Conservation (phyloP, 2,329 filamentous ascomycete genomes). For the Aspergillus tubingensis region DNA sequence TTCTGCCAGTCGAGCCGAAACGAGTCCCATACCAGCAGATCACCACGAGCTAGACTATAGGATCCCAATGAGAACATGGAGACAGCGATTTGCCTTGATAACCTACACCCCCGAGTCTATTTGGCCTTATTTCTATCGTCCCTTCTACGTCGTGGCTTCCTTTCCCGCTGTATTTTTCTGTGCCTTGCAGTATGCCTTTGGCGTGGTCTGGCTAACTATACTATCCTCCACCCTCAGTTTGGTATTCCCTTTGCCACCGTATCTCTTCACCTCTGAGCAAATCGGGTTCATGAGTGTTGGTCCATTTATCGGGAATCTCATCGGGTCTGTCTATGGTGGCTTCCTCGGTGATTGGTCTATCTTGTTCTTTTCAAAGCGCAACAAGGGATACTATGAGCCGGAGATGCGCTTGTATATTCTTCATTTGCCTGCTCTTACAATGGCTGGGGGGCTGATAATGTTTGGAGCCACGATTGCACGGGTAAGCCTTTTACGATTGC, state of each 20-base stretch:
- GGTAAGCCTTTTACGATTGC: constrained; percentile 26
- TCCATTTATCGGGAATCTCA: constrained; percentile 43
- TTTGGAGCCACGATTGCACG: constrained; percentile 42
- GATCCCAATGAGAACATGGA: constrained; percentile 31
- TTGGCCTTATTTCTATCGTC: constrained; percentile 35
- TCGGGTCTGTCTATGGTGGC: constrained; percentile 46
- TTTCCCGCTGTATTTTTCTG: constrained; percentile 47
- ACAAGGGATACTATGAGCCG: constrained; percentile 52
- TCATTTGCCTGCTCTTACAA: constrained; percentile 39
- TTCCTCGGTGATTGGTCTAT: constrained; percentile 44
- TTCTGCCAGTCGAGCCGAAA: background rate
- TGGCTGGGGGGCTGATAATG: constrained; percentile 48
- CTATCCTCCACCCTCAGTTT: constrained; percentile 35
- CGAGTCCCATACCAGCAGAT: constrained; percentile 12
- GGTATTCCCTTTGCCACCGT: constrained; percentile 39
- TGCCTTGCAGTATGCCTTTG: constrained; percentile 42
- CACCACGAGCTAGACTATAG: constrained; percentile 29
- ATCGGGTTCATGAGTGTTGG: constrained; percentile 37
- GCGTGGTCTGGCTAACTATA: constrained; percentile 41
- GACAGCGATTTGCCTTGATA: constrained; percentile 26
- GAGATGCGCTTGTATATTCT: constrained; percentile 50
- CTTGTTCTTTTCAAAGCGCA: constrained; percentile 45
- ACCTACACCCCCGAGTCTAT: constrained; percentile 30
- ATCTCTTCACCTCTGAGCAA: constrained; percentile 34
- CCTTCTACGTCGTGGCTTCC: constrained; percentile 30